Evolutionary conservation across 1,284 basidiomycete genomes (phyloP), one percentile per base, ranked within the genome.

Genomic region (Chalciporus sp.): DNA sequence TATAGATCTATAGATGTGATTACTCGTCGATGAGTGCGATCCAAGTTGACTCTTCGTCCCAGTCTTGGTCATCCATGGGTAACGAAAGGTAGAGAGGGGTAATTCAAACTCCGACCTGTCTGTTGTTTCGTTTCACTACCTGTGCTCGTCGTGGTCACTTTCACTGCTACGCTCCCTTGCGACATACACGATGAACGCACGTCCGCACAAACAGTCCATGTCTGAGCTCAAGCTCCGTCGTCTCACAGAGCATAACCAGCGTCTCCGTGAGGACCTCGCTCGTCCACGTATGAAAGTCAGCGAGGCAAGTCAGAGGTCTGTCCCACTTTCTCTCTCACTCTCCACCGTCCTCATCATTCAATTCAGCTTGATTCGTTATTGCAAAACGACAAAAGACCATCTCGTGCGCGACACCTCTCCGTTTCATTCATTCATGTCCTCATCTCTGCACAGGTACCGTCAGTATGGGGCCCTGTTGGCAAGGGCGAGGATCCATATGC

Each of bases 401-500:
- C 76, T 92, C 53, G 87, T 89, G 53, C 62, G 82, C 72, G 23
- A 17, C 26, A 40, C 19, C 10, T 23, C 4, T 14, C 26, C 7
- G 7, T 31, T n/a, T 47, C 16, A 20, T 29, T 11, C n/a, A 7
- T 10, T 7, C 29, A 4, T 16, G 6, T 26, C 17, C 45, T 61
- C 51, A 59, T 49, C 40, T 49, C 31, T 52, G 57, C 41, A 52
- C 19, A 92, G 90, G 83, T 93, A 42, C 92, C 94, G 4, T 91
- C 88, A 31, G 88, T 96, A 41, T 97, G 95, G 95, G 95, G 95
- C n/a, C 88, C 91, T 17, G 84, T 94, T 29, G 84, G 82, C 67
- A 95, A 93, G 74, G 82, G 83, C 58, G 91, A 95, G 69, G 93
- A 95, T 69, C 94, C 94, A 46, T 95, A 93, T 70, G 90, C 89